A percentile compares a stretch with the other conserved stretches of the same genome.
Conservation (phyloP, 2,329 filamentous ascomycete genomes). For the Ophiostoma piceae region DNA sequence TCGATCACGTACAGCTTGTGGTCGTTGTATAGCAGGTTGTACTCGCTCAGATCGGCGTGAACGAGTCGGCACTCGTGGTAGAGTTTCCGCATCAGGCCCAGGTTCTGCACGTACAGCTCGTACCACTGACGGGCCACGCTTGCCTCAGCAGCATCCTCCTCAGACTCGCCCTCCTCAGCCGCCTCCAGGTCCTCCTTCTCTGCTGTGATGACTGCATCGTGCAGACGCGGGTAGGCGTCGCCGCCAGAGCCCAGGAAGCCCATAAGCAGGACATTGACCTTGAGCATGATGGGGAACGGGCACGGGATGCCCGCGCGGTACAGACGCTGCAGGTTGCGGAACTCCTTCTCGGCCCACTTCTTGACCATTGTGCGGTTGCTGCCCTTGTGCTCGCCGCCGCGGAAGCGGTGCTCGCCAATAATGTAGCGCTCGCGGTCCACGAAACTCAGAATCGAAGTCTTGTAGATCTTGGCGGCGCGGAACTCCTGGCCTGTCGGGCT, state of each 20-base stretch:
- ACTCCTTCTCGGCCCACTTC: conserved; percentile 98
- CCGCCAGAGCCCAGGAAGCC: conserved; percentile 85
- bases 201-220: conserved; percentile 67
- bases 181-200: conserved; percentile 50
- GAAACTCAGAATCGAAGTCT: conserved; percentile 95
- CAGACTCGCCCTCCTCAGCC: conserved; percentile 36
- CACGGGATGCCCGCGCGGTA: conserved; percentile 80
- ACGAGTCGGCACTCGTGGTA: conserved; percentile 90
- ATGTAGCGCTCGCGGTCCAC: conserved; percentile 97
- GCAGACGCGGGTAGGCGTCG: conserved; percentile 79
- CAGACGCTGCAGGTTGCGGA: conserved; percentile 83
- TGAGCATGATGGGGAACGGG: conserved; percentile 81
- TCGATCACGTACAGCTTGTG: conserved; percentile 87
- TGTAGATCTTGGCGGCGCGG: conserved; percentile 96
- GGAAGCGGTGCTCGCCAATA: conserved; percentile 87
- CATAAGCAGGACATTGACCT: conserved; percentile 95
- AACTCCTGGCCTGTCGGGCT: conserved; percentile 53
- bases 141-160: conserved; percentile 9
- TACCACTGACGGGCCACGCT: conserved; percentile 58
- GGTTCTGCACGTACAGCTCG: conserved; percentile 71
- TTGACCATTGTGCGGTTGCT: conserved; percentile 97
- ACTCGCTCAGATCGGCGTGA: conserved; percentile 95
- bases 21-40: conserved; percentile 90
- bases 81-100: conserved; percentile 85
- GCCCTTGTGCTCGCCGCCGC: conserved; percentile 84